Percentiles rank a stretch among this genome's conserved stretches.
Evolutionary conservation across 2,329 filamentous ascomycete species (phyloP).

Genomic region (Metarhizium rileyi): DNA sequence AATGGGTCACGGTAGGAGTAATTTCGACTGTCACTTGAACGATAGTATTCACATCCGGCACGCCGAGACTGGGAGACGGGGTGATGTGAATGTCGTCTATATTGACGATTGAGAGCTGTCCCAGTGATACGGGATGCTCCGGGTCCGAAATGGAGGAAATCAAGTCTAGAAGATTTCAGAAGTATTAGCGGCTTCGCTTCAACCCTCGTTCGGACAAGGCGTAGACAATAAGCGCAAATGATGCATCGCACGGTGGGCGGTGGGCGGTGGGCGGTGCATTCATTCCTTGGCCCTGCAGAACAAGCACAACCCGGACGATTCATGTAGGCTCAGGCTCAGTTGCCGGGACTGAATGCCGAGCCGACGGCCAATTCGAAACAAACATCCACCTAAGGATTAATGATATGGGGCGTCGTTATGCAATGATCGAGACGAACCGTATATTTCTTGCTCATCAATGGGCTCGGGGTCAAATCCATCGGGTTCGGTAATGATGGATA

Average conservation of each 20-base stretch:
- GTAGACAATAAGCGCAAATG: too few species aligned
- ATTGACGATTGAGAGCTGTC: constrained; percentile 88
- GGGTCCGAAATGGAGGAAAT: constrained; percentile 93
- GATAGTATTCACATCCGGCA: constrained; percentile 42
- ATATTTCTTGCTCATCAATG: constrained; percentile 96
- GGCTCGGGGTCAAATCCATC: constrained; percentile 57
- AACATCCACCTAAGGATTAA: not conserved
- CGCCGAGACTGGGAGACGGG: constrained; percentile 25
- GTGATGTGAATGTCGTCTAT: constrained; percentile 83
- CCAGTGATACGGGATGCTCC: constrained; percentile 89
- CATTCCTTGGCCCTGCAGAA: not conserved
- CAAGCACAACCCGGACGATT: not conserved
- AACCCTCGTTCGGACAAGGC: too few species aligned
- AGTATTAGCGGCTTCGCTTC: constrained; percentile 12
- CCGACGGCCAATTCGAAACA: not conserved
- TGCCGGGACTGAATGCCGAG: not conserved
- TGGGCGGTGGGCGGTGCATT: not conserved
- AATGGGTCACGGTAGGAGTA: constrained; percentile 94
- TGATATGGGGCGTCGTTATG: not conserved
- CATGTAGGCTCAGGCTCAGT: not conserved
- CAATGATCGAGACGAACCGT: constrained; percentile 45
- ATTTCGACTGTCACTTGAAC: constrained; percentile 77
- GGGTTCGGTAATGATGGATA: constrained; percentile 22
- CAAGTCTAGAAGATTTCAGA: constrained; percentile 51
- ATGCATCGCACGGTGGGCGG: not conserved